These are phyloP conservation scores for Parmelia sp. DNA, from an alignment of 495 filamentous ascomycete species.

Conservation along the genomic window DNA sequence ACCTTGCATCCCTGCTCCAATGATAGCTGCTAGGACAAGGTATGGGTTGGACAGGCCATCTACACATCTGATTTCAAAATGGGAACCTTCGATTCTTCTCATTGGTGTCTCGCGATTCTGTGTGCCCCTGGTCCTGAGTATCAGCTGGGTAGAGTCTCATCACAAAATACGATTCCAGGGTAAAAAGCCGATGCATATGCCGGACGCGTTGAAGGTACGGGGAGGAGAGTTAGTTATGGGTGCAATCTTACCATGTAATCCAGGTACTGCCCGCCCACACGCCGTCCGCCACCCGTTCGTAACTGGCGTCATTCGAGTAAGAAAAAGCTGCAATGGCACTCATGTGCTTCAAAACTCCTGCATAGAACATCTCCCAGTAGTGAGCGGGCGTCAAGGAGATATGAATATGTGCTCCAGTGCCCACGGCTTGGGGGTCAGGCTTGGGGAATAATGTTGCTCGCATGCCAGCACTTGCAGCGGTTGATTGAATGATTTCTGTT, in stretches of 20 bases:
- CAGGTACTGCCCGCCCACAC: constrained; percentile 71
- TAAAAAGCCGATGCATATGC: neutral
- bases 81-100: constrained; percentile 51
- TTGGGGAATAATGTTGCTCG: constrained; percentile 75
- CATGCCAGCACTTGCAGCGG: constrained; percentile 48
- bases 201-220: neutral
- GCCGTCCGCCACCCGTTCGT: constrained; percentile 57
- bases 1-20: constrained; percentile 61
- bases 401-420: constrained; percentile 64
- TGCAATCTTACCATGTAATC: constrained; percentile 49
- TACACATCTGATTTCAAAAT: constrained; percentile 65
- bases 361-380: constrained; percentile 53
- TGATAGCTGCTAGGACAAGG: constrained; percentile 57
- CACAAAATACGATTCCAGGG: neutral
- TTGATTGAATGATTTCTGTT: constrained; percentile 57
- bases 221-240: neutral
- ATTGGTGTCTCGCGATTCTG: constrained; percentile 68
- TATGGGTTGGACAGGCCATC: constrained; percentile 74
- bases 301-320: constrained; percentile 52
- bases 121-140: constrained; percentile 40
- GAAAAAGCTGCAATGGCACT: constrained; percentile 60
- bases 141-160: neutral
- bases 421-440: constrained; percentile 52
- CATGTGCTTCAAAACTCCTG: constrained; percentile 59
- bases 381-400: constrained; percentile 49